Evolutionary conservation across 2,329 filamentous ascomycete species (phyloP).

Genomic region (Colletotrichum sp.): DNA sequence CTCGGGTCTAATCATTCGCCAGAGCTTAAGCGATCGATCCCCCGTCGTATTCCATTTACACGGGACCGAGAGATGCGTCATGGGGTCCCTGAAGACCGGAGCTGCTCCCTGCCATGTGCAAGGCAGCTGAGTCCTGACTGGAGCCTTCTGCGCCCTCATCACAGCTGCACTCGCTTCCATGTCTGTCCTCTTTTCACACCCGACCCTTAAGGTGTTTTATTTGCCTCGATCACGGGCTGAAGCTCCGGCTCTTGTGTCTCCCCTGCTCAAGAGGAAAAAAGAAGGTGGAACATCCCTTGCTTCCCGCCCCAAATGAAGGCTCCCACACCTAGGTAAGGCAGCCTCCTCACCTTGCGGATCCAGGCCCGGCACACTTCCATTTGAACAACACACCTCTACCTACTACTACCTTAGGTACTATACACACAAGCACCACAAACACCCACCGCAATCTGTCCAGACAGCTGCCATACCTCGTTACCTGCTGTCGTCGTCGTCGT

Average conservation of each 20-base stretch:
- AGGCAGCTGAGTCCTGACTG: background rate
- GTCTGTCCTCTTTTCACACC: background rate
- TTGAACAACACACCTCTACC: background rate
- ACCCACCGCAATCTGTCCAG: background rate
- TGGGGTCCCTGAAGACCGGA: constrained; percentile 6
- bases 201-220: background rate
- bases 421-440: background rate
- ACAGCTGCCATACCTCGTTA: background rate
- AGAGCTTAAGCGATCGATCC: background rate
- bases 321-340: background rate
- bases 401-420: background rate
- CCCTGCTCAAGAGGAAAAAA: background rate
- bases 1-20: background rate
- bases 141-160: background rate
- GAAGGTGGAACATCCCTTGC: background rate
- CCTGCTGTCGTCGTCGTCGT: background rate
- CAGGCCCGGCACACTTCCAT: background rate
- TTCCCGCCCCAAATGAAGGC: background rate
- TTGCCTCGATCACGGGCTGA: background rate
- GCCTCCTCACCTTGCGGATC: background rate
- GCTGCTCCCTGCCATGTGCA: background rate
- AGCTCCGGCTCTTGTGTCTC: background rate
- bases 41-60: background rate
- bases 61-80: constrained; percentile 15
- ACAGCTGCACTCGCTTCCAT: background rate